Evolutionary conservation across 2,329 filamentous ascomycete species (phyloP).

Genomic region (Pestalotiopsis sp.): DNA sequence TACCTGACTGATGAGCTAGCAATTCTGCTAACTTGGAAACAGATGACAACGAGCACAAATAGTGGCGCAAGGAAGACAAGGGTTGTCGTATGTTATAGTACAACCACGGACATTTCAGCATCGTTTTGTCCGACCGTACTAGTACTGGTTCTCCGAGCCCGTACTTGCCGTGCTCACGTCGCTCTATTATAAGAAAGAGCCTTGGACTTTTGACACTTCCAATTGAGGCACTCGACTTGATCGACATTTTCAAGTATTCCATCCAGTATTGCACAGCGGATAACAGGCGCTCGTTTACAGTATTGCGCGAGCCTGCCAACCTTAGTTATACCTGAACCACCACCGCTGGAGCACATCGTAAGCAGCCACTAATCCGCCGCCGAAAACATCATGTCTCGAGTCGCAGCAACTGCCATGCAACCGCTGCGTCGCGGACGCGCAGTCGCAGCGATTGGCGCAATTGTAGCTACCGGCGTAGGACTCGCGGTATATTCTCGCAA

Average conservation of each 20-base stretch:
- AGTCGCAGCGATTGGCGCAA: slow-evolving; percentile 8
- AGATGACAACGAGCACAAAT: background rate
- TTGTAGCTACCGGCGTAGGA: slow-evolving; percentile 24
- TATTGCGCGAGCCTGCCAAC: too few relatives aligned
- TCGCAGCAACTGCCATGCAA: background rate
- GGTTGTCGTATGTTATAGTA: background rate
- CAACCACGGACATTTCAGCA: background rate
- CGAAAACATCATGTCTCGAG: slow-evolving; percentile 1
- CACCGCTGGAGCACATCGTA: background rate
- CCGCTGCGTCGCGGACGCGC: slow-evolving; percentile 6
- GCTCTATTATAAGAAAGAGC: background rate
- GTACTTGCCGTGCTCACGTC: background rate
- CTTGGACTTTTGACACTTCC: background rate
- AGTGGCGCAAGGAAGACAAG: background rate
- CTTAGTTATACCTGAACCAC: too few relatives aligned
- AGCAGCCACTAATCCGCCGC: background rate
- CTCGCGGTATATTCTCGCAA: slow-evolving; percentile 26
- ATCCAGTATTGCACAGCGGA: background rate
- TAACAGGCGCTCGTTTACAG: too few relatives aligned
- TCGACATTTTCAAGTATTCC: background rate
- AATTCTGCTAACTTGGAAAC: too few relatives aligned
- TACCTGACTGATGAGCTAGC: too few relatives aligned
- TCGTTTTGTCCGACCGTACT: background rate
- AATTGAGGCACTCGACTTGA: background rate
- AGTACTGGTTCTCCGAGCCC: background rate